Conservation (phyloP, 2,329 filamentous ascomycete species). For the Verticillium alfalfae region DNA sequence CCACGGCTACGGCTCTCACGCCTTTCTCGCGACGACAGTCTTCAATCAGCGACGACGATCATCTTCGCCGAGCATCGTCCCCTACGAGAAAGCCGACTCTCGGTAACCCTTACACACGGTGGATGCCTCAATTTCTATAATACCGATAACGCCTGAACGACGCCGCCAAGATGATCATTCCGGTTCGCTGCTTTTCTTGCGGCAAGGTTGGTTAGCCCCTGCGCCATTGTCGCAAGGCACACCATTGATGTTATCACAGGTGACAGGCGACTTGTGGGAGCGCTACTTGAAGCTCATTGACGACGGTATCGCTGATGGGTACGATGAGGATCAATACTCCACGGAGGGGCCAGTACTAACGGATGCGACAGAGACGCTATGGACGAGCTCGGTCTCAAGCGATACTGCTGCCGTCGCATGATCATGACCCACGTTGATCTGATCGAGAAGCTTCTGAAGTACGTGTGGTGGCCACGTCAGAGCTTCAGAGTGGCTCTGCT, state of each 20-base stretch:
- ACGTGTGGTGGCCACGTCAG: conserved; percentile 23
- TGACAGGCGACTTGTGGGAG: conserved; percentile 96
- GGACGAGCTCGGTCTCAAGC: conserved; percentile 86
- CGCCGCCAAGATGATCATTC: conserved; percentile 81
- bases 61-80: neutral
- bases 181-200: conserved; percentile 97
- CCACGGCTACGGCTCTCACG: neutral
- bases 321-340: conserved; percentile 24
- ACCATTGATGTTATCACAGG: conserved; percentile 51
- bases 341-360: neutral
- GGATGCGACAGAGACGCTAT: conserved; percentile 73
- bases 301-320: conserved; percentile 70
- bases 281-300: conserved; percentile 86
- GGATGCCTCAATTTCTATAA: neutral
- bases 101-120: neutral
- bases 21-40: neutral
- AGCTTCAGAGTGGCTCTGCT: neutral
- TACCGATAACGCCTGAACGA: neutral
- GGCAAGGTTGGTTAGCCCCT: conserved; percentile 71
- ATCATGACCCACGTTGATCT: conserved; percentile 99
- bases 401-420: conserved; percentile 99
- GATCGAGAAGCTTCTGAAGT: conserved; percentile 97
- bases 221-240: conserved; percentile 6
- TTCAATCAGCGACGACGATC: neutral
- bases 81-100: neutral